phyloP scores from a whole-genome alignment of 371 early-diverging fungal genomes.

The Homolaphlyctis polyrhiza region DNA sequence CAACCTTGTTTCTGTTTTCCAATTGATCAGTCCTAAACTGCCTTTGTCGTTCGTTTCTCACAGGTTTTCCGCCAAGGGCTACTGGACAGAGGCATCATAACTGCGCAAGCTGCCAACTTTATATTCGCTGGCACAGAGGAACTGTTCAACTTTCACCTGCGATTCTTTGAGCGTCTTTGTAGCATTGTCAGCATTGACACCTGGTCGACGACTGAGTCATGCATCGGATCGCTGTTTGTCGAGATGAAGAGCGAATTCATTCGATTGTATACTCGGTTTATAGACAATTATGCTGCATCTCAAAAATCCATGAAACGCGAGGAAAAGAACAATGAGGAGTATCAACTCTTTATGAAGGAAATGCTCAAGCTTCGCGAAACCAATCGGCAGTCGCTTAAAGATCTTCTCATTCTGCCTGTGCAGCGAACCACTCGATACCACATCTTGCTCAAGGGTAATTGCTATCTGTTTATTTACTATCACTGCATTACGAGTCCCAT shows the following conservation, averaged over 20 bases:
- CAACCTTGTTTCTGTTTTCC: neutral
- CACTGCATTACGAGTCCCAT: too few relatives aligned
- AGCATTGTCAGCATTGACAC: constrained; percentile 19
- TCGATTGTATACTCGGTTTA: constrained; percentile 28
- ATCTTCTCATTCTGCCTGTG: constrained; percentile 64
- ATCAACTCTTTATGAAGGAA: constrained; percentile 31
- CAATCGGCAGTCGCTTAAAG: constrained; percentile 33
- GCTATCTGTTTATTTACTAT: too few relatives aligned
- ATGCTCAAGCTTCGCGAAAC: constrained; percentile 17
- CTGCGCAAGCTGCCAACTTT: constrained; percentile 17
- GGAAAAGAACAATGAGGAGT: constrained; percentile 26
- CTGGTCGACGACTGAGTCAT: constrained; percentile 25
- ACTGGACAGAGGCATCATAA: constrained; percentile 18
- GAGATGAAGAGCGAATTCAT: constrained; percentile 22
- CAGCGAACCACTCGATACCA: constrained; percentile 65
- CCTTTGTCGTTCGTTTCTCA: neutral
- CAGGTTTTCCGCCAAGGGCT: constrained; percentile 28
- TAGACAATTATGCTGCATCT: constrained; percentile 33
- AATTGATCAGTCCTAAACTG: too few relatives aligned
- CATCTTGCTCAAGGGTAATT: constrained; percentile 47
- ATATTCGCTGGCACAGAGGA: constrained; percentile 40
- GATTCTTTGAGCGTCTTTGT: constrained; percentile 26
- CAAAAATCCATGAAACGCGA: constrained; percentile 28
- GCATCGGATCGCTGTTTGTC: constrained; percentile 34
- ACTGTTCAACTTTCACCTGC: constrained; percentile 23